Conservation (phyloP, 352 stramenopile genomes). For the Elongisporangium anandrum region DNA sequence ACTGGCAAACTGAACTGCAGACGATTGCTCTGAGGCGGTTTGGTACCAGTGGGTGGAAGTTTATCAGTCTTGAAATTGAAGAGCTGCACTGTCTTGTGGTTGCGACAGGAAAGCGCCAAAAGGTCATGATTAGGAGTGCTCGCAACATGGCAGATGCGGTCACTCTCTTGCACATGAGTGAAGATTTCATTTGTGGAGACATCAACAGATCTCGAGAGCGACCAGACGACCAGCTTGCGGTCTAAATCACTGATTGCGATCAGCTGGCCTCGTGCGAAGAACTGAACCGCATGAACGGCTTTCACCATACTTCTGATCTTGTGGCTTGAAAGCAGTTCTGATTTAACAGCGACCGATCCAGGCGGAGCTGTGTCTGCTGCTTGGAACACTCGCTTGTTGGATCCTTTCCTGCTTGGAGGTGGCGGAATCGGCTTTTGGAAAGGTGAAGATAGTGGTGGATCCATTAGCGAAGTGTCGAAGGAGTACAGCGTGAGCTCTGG, state of each 20-base stretch:
- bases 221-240: conserved; percentile 11
- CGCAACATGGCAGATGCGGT: conserved; percentile 21
- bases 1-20: conserved; percentile 35
- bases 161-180: conserved; percentile 7
- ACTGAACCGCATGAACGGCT: conserved; percentile 15
- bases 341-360: not conserved
- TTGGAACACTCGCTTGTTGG: not conserved
- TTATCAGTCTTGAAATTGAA: conserved; percentile 2
- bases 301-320: not conserved
- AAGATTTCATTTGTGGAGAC: conserved; percentile 1
- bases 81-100: conserved; percentile 21
- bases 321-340: conserved; percentile 5
- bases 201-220: conserved; percentile 9
- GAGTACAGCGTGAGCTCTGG: conserved; percentile 23
- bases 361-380: not conserved
- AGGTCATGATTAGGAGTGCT: conserved; percentile 1
- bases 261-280: conserved; percentile 16
- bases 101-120: conserved; percentile 22
- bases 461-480: conserved; percentile 5
- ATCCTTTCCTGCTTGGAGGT: not conserved
- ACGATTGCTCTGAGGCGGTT: conserved; percentile 6
- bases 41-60: not conserved
- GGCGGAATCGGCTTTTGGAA: conserved; percentile 6
- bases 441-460: not conserved
- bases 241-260: conserved; percentile 29